Evolutionary conservation across 2,329 filamentous ascomycete genomes (phyloP).

Genomic region (Aureobasidium pullulans): DNA sequence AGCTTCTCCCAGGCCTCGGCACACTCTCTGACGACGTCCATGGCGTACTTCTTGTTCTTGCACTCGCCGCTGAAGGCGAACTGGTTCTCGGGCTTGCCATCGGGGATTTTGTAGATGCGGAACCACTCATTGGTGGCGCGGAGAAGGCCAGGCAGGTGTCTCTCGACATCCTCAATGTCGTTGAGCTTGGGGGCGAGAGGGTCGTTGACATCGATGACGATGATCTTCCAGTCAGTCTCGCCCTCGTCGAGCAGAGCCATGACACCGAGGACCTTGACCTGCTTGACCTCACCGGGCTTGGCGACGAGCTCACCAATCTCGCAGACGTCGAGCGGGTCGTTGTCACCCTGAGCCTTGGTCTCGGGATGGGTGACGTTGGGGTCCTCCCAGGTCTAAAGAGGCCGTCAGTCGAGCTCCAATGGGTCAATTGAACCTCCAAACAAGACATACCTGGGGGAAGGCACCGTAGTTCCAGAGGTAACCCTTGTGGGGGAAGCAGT

Average conservation of each 20-base stretch:
- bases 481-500: slow-evolving; percentile 99
- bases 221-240: slow-evolving; percentile 99
- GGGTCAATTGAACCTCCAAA: not conserved
- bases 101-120: slow-evolving; percentile 99
- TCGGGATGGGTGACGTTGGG: slow-evolving; percentile 92
- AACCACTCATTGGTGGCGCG: slow-evolving; percentile 99
- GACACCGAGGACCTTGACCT: slow-evolving; percentile 98
- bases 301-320: slow-evolving; percentile 98
- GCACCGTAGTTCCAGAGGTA: slow-evolving; percentile 99
- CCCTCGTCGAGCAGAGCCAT: slow-evolving; percentile 99
- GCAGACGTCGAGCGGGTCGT: slow-evolving; percentile 98
- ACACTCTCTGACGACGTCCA: slow-evolving; percentile 92
- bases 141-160: slow-evolving; percentile 92
- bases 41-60: slow-evolving; percentile 99
- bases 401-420: slow-evolving; percentile 11
- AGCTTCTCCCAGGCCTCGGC: slow-evolving; percentile 95
- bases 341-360: slow-evolving; percentile 99
- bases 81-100: slow-evolving; percentile 99
- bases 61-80: slow-evolving; percentile 99
- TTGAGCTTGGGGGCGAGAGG: slow-evolving; percentile 93
- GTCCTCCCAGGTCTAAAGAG: slow-evolving; percentile 89
- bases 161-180: slow-evolving; percentile 97
- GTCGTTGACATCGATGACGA: slow-evolving; percentile 98
- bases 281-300: slow-evolving; percentile 94
- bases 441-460: slow-evolving; percentile 76